Evolutionary conservation across 805 yeast genomes (phyloP).

Genomic region (Metschnikowia colocasiae): DNA sequence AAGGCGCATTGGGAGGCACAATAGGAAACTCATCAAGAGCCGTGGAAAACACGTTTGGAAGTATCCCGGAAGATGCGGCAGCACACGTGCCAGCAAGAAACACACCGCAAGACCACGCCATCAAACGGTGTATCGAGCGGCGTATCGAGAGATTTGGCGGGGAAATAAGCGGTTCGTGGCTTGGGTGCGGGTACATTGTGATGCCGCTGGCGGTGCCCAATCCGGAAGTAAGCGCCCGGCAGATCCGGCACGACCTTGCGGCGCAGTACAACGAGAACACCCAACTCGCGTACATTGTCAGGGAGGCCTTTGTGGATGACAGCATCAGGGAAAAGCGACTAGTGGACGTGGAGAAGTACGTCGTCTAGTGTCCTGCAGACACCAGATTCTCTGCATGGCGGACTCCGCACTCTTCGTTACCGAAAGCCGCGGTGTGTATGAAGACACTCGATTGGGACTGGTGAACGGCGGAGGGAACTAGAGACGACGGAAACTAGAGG

Average conservation of each 20-base stretch:
- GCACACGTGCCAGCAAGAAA: too few species aligned
- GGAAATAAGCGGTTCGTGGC: neutral
- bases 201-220: slow-evolving; percentile 18
- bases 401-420: neutral
- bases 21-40: too few species aligned
- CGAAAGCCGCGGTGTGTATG: too few species aligned
- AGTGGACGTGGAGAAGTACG: slow-evolving; percentile 7
- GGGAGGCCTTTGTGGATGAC: slow-evolving; percentile 29
- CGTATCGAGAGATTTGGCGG: slow-evolving; percentile 48
- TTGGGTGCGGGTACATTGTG: slow-evolving; percentile 39
- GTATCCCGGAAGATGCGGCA: too few species aligned
- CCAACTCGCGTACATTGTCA: slow-evolving; percentile 35
- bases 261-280: slow-evolving; percentile 13
- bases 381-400: neutral
- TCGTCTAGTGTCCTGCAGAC: neutral
- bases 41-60: too few species aligned
- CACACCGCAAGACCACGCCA: too few species aligned
- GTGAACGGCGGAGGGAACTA: too few species aligned
- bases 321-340: slow-evolving; percentile 9
- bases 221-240: slow-evolving; percentile 6
- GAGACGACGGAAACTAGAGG: too few species aligned
- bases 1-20: too few species aligned
- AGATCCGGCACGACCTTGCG: slow-evolving; percentile 11
- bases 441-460: too few species aligned
- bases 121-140: slow-evolving; percentile 9